Base-by-base conservation (phyloP, 164 flowering plant genomes). In the Annona cherimola region DNA sequence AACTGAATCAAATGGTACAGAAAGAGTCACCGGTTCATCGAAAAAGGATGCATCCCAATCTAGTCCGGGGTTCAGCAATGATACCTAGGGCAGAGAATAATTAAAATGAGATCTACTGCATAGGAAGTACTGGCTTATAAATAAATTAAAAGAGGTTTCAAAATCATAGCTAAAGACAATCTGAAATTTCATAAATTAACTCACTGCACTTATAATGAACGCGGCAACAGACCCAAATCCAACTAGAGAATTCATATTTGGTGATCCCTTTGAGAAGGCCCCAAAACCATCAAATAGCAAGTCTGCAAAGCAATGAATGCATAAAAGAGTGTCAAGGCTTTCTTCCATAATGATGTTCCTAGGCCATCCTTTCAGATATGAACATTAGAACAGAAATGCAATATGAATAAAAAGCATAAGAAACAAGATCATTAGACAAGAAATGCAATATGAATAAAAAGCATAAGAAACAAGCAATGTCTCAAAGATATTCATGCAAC, bases 171-270 rank as follows among this genome's bases (percentile, higher is more conserved):
- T 40, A n/a, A 69, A 35, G 57, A 39, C 14, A 69, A 73, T 64
- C 20, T 14, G 19, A 67, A 45, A 6, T 12, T 72, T 61, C 12
- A 62, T 39, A 75, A 65, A 61, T 26, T n/a, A 71, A 26, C 93
- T 85, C 82, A 94, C 98, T 81, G 83, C 79, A 81, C 97, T 92
- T 69, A 94, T 90, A 71, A 81, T 63, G 78, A 94, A 94, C 75
- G 97, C 97, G 78, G 95, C 93, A 44, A 89, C 43, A 3, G 92
- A 86, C 68, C 98, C 98, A 82, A 90, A 90, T 79, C 98, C 98
- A 64, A 94, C 98, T 4, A 94, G 90, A 73, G 98, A 94, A 78
- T 94, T 94, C 98, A 94, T 94, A 76, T 94, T 94, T 39, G 98
- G 98, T 4, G 98, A 88, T 62, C 96, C 88, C 76, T 84, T 94